phyloP scores from a whole-genome alignment of 257 asterid genomes.

The Anisodus tanguticus region DNA sequence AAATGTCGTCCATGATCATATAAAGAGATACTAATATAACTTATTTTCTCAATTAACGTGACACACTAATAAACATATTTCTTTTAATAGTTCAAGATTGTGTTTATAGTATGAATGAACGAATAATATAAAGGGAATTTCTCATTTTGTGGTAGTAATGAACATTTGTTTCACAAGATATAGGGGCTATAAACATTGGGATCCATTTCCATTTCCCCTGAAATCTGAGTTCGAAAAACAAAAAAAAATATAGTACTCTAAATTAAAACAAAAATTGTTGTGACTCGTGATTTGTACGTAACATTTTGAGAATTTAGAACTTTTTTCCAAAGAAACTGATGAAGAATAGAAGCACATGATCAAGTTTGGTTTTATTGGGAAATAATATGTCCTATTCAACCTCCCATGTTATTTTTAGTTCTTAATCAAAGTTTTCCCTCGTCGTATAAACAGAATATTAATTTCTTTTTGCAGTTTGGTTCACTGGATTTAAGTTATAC shows the following conservation, averaged over 20 bases:
- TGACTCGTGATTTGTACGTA: neutral
- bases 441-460: conserved; percentile 3
- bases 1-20: neutral
- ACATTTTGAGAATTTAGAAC: neutral
- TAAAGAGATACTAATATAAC: neutral
- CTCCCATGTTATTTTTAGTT: neutral
- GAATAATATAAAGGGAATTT: no score
- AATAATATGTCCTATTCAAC: neutral
- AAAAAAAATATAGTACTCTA: neutral
- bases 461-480: neutral
- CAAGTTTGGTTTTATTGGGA: conserved; percentile 1
- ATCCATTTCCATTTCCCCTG: neutral
- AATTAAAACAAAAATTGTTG: neutral
- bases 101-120: neutral
- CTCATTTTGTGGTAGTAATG: neutral
- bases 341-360: conserved; percentile 20
- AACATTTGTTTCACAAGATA: neutral
- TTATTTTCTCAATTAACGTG: neutral
- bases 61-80: neutral
- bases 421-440: neutral
- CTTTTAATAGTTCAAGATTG: no score
- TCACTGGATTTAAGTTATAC: neutral
- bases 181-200: neutral
- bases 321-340: neutral
- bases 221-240: neutral